Conservation (phyloP, 2,329 filamentous ascomycete species). For the Colletotrichum lindemuthianum region DNA sequence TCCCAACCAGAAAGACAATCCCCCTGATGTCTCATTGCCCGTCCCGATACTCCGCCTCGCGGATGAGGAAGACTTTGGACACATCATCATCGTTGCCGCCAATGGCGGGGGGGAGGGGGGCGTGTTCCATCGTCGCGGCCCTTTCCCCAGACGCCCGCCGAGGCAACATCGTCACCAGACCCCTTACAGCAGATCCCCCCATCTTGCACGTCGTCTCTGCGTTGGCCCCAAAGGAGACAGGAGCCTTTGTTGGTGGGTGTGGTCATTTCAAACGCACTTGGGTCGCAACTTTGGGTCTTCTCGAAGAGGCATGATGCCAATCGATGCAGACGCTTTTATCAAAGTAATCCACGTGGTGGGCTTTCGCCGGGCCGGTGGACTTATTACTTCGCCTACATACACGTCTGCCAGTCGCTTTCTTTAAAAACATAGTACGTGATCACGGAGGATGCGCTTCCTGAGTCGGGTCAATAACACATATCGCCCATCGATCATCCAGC, state of each 20-base stretch:
- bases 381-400: not conserved
- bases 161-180: slow-evolving; percentile 23
- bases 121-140: not conserved
- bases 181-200: not conserved
- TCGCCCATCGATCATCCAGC: no score
- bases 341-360: not conserved
- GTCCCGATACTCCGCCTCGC: slow-evolving; percentile 14
- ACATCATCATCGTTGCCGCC: not conserved
- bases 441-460: not conserved
- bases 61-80: not conserved
- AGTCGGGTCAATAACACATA: not conserved
- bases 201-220: not conserved
- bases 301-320: slow-evolving; percentile 5
- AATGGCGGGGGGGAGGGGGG: not conserved
- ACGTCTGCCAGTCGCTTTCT: not conserved
- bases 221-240: not conserved
- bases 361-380: not conserved
- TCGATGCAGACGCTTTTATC: slow-evolving; percentile 1
- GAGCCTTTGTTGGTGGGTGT: slow-evolving; percentile 3
- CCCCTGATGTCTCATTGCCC: slow-evolving; percentile 1
- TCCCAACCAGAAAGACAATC: not conserved
- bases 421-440: not conserved
- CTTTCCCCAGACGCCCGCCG: slow-evolving; percentile 15
- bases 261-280: not conserved
- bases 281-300: not conserved